Conservation (phyloP, 768 basidiomycete species). For the Auriscalpium microsporum region DNA sequence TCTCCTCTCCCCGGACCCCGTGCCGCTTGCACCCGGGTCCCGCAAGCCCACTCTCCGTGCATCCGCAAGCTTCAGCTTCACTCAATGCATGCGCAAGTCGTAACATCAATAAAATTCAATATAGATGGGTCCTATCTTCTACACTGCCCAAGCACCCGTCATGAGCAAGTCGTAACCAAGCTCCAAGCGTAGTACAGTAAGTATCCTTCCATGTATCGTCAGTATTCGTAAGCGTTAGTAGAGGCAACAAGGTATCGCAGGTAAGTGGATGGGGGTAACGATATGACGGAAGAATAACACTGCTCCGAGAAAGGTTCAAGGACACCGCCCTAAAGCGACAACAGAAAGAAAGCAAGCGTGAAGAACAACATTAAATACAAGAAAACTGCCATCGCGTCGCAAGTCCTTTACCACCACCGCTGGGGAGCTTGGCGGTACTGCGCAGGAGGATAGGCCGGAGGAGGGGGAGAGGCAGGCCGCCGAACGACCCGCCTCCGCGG, state of each 20-base stretch:
- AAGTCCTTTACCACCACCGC: slow-evolving; percentile 11
- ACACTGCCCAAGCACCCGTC: slow-evolving; percentile 4
- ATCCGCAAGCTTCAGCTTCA: too few species aligned
- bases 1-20: neutral
- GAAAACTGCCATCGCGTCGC: neutral
- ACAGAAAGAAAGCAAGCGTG: slow-evolving; percentile 4
- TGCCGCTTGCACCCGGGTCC: neutral
- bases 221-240: slow-evolving; percentile 11
- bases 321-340: slow-evolving; percentile 1
- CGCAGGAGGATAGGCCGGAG: slow-evolving; percentile 27
- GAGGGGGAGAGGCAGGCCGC: slow-evolving; percentile 38
- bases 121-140: neutral
- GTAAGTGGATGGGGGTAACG: neutral
- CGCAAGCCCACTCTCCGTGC: neutral
- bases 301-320: neutral
- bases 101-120: too few species aligned
- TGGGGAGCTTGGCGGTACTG: slow-evolving; percentile 17
- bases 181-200: neutral
- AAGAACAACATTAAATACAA: neutral
- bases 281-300: neutral
- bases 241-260: neutral
- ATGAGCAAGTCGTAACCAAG: slow-evolving; percentile 1
- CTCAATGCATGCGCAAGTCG: too few species aligned
- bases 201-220: slow-evolving; percentile 14
- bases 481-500: slow-evolving; percentile 30